Conservation (phyloP, 1,139 yeast genomes). For the Protomyces pachydermus region DNA sequence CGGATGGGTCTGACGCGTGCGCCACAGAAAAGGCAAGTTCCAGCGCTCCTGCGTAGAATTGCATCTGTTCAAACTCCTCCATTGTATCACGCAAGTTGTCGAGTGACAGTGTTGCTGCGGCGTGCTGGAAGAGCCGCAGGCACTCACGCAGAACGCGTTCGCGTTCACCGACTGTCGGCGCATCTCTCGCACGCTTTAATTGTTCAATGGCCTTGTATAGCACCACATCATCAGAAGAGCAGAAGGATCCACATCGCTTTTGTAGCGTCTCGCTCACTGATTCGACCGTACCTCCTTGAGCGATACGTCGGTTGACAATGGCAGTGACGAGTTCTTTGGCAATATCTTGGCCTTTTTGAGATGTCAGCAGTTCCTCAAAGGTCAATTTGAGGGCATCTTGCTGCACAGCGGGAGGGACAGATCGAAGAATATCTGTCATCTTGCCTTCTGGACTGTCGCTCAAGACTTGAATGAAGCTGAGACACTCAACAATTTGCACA, state of each 20-base stretch:
- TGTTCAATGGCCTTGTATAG: constrained; percentile 93
- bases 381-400: constrained; percentile 60
- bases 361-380: constrained; percentile 73
- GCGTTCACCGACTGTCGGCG: constrained; percentile 57
- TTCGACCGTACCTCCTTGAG: constrained; percentile 91
- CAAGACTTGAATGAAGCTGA: constrained; percentile 77
- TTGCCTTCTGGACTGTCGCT: constrained; percentile 57
- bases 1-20: constrained; percentile 57
- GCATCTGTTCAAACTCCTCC: constrained; percentile 68
- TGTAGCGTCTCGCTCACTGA: constrained; percentile 81
- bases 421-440: constrained; percentile 63
- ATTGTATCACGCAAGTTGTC: constrained; percentile 81
- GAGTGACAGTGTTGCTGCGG: constrained; percentile 68
- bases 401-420: constrained; percentile 62
- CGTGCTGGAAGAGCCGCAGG: constrained; percentile 68
- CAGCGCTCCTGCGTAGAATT: constrained; percentile 79
- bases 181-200: constrained; percentile 67
- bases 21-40: constrained; percentile 77
- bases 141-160: constrained; percentile 69
- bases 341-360: constrained; percentile 56
- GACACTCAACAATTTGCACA: constrained; percentile 77
- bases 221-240: constrained; percentile 88
- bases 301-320: constrained; percentile 78
- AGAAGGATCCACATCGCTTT: constrained; percentile 90
- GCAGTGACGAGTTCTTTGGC: constrained; percentile 84